Conservation (phyloP, 164 flowering plant genomes). For the Protea cynaroides region DNA sequence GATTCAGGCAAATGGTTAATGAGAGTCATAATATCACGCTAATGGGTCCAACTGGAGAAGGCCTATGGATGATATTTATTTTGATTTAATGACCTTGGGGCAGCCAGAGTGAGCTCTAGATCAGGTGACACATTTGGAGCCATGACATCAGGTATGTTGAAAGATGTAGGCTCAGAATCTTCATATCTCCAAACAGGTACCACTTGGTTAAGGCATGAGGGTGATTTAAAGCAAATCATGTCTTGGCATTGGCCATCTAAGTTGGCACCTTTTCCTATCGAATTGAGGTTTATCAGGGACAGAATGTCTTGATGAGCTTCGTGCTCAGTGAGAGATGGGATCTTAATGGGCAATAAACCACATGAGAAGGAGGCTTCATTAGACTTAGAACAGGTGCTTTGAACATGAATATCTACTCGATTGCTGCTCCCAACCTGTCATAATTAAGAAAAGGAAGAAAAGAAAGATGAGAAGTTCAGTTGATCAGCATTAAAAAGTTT, state of each 20-base stretch:
- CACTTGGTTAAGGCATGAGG: background rate
- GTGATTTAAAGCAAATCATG: slow-evolving; percentile 1
- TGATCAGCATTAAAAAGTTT: background rate
- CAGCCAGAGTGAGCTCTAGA: slow-evolving; percentile 52
- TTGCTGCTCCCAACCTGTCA: slow-evolving; percentile 26
- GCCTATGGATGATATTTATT: slow-evolving; percentile 21
- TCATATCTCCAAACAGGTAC: slow-evolving; percentile 10
- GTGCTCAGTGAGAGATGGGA: slow-evolving; percentile 2
- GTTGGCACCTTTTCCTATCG: slow-evolving; percentile 9
- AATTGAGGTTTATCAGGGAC: slow-evolving; percentile 14
- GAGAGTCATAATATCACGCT: slow-evolving; percentile 30
- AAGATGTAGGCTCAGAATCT: slow-evolving; percentile 10
- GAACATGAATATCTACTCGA: background rate
- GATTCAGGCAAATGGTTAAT: background rate
- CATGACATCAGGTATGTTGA: background rate
- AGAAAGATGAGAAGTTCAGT: background rate
- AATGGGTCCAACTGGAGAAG: slow-evolving; percentile 30
- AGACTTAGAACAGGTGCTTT: slow-evolving; percentile 5
- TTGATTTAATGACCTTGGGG: slow-evolving; percentile 31
- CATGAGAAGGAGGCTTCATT: slow-evolving; percentile 5
- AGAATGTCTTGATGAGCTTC: slow-evolving; percentile 8
- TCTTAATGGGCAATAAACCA: slow-evolving; percentile 2
- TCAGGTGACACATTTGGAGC: slow-evolving; percentile 14
- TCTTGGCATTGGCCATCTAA: slow-evolving; percentile 14
- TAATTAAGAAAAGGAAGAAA: background rate